phyloP scores from a whole-genome alignment of 148 eudicot species.

The Chenopodium quinoa region DNA sequence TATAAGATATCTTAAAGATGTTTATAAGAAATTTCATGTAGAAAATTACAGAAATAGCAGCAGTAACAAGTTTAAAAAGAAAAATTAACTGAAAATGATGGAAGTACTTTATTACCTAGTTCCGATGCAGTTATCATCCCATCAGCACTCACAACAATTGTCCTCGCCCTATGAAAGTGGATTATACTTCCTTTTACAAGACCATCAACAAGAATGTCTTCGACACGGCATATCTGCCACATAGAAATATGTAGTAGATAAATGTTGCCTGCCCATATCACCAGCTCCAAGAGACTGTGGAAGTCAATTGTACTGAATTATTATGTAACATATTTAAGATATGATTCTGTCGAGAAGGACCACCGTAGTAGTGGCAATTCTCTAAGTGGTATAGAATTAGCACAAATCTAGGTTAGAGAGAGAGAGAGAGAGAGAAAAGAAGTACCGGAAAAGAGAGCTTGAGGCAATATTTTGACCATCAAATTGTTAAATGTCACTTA shows the following conservation, averaged over 20 bases:
- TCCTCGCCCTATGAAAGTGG: constrained; percentile 81
- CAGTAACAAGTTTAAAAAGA: not conserved
- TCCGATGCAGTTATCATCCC: constrained; percentile 78
- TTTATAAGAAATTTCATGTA: not conserved
- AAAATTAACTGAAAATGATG: not conserved
- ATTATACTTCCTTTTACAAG: constrained; percentile 66
- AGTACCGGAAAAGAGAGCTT: too few species aligned
- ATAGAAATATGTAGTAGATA: constrained; percentile 6
- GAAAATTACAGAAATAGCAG: not conserved
- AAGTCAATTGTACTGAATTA: constrained; percentile 9
- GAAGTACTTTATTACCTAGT: constrained; percentile 45
- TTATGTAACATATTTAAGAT: not conserved
- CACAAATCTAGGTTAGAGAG: not conserved
- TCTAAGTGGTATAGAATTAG: not conserved
- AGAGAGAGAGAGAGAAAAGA: too few species aligned
- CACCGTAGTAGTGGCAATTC: not conserved
- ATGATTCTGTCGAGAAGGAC: not conserved
- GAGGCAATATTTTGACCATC: too few species aligned
- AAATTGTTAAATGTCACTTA: too few species aligned
- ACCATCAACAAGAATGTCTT: constrained; percentile 76
- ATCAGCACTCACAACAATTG: constrained; percentile 49
- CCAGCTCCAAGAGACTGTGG: constrained; percentile 14
- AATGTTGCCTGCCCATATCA: not conserved
- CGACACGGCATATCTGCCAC: constrained; percentile 83
- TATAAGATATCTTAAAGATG: not conserved